Conservation (phyloP, 495 filamentous ascomycete genomes). For the Parmelia sp. region DNA sequence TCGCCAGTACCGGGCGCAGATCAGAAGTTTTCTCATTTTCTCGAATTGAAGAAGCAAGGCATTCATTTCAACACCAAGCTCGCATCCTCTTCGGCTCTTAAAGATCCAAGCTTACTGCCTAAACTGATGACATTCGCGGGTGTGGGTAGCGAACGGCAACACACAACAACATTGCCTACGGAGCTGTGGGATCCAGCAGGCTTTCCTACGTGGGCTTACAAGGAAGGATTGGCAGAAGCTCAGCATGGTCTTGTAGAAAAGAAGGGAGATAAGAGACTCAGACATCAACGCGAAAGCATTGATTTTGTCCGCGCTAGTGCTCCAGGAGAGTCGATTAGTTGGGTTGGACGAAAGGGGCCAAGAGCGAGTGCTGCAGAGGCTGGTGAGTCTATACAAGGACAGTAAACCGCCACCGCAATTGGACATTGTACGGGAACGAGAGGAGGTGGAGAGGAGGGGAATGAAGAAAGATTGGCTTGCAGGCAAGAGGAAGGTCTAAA, state of each 20-base stretch:
- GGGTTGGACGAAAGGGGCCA: conserved; percentile 5
- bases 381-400: conserved; percentile 25
- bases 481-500: conserved; percentile 33
- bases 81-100: conserved; percentile 59
- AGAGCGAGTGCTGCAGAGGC: conserved; percentile 26
- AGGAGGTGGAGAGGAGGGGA: conserved; percentile 2
- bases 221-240: conserved; percentile 58
- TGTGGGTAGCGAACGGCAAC: conserved; percentile 61
- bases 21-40: conserved; percentile 75
- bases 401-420: conserved; percentile 7
- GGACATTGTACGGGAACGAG: not conserved
- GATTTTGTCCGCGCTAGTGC: conserved; percentile 63
- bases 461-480: conserved; percentile 10
- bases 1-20: conserved; percentile 59
- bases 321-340: conserved; percentile 11
- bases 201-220: conserved; percentile 68
- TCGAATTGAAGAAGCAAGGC: conserved; percentile 74
- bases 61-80: conserved; percentile 89
- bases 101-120: conserved; percentile 71
- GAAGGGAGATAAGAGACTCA: conserved; percentile 49
- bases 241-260: conserved; percentile 57
- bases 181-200: conserved; percentile 61
- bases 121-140: conserved; percentile 80
- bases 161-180: conserved; percentile 61
- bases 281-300: conserved; percentile 55